Evolutionary conservation across 2,329 filamentous ascomycete genomes (phyloP).

Genomic region (Alternaria gaisen): DNA sequence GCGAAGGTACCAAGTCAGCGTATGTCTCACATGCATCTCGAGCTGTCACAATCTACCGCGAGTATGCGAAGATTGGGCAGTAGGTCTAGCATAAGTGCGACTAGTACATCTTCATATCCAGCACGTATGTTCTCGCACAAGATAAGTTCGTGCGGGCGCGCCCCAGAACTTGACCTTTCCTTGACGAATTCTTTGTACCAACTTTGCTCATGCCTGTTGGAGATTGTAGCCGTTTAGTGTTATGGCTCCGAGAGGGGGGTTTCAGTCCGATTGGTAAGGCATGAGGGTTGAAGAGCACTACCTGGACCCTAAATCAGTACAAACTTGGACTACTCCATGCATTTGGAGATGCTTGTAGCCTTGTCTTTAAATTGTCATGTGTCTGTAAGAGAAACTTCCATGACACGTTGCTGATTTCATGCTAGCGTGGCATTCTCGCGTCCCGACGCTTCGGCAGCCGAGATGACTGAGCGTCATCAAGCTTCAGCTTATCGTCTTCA

Average conservation of each 20-base stretch:
- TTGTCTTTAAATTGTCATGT: background rate
- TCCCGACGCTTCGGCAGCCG: background rate
- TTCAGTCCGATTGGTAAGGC: background rate
- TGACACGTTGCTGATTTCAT: background rate
- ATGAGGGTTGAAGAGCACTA: background rate
- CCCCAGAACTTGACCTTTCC: too few species aligned
- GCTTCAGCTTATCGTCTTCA: background rate
- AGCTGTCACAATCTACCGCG: too few species aligned
- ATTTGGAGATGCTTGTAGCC: background rate
- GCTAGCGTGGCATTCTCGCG: constrained; percentile 2
- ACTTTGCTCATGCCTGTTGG: too few species aligned
- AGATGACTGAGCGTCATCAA: background rate
- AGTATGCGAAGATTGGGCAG: background rate
- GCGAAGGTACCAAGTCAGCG: too few species aligned
- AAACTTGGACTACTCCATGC: background rate
- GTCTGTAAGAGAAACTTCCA: background rate
- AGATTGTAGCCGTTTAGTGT: too few species aligned
- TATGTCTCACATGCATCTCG: too few species aligned
- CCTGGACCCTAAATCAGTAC: background rate
- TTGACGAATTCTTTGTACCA: too few species aligned
- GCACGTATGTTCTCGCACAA: background rate
- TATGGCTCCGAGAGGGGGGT: too few species aligned
- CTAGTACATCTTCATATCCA: background rate
- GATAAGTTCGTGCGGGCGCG: background rate
- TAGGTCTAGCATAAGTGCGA: background rate